phyloP scores from a whole-genome alignment of 768 basidiomycete genomes.

The Xerocomellus chrysenteron region DNA sequence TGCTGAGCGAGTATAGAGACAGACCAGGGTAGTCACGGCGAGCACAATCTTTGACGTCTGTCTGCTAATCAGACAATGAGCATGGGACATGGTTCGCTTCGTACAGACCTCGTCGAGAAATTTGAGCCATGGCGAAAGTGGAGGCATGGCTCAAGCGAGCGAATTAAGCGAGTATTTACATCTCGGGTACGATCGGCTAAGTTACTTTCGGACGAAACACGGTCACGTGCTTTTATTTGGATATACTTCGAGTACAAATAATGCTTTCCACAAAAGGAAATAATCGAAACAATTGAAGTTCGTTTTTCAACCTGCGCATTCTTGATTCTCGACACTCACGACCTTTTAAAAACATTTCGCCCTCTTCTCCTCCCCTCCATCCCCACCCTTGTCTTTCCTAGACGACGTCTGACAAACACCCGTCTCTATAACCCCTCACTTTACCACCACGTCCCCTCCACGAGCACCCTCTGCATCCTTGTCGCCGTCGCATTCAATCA shows the following conservation, averaged over 20 bases:
- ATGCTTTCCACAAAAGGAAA: slow-evolving; percentile 24
- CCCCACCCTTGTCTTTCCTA: slow-evolving; percentile 15
- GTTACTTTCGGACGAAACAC: slow-evolving; percentile 20
- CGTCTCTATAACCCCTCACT: slow-evolving; percentile 7
- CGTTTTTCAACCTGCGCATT: slow-evolving; percentile 30
- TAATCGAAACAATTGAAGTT: slow-evolving; percentile 23
- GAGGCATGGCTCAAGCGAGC: background rate
- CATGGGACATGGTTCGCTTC: background rate
- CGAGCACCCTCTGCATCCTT: slow-evolving; percentile 65
- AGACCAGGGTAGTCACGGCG: slow-evolving; percentile 43
- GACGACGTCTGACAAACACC: slow-evolving; percentile 12
- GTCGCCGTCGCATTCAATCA: slow-evolving; percentile 65
- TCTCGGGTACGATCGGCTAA: background rate
- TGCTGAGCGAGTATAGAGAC: slow-evolving; percentile 62
- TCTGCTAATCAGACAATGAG: slow-evolving; percentile 4
- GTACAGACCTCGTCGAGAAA: slow-evolving; percentile 35
- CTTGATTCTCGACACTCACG: background rate
- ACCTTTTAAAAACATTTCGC: slow-evolving; percentile 5
- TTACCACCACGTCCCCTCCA: slow-evolving; percentile 65
- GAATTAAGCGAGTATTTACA: slow-evolving; percentile 1
- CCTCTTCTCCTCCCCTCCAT: slow-evolving; percentile 15
- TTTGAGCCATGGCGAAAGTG: slow-evolving; percentile 24
- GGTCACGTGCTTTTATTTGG: slow-evolving; percentile 36
- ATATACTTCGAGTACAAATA: slow-evolving; percentile 29
- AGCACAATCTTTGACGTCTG: slow-evolving; percentile 65